Base-by-base conservation (phyloP, 805 yeast species). In the Lipomyces yamadae region DNA sequence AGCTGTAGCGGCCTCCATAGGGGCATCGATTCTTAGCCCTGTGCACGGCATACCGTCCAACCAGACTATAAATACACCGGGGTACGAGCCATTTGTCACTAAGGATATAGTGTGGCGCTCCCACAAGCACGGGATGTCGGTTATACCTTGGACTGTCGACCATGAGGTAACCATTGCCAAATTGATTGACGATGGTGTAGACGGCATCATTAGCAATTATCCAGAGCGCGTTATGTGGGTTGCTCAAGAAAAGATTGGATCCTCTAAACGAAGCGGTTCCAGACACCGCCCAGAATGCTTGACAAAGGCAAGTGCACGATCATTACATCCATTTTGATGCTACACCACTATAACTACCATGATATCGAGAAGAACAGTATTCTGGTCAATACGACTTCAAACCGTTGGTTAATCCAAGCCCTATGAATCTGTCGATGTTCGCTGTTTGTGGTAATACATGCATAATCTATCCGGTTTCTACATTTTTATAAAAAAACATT, bases 121-220 rank as follows among this genome's bases (percentile, higher is more conserved):
- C n/a, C 48, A 42, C 48, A 42, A 5, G 48, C 48, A 11, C 48
- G 48, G 48, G 24, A 42, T 42, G 48, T 42, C 48, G 8, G 48
- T 42, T 24, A 42, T 42, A 7, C 48, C 48, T n/a, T 42, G 48
- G 48, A 42, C 48, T 7, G 24, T 42, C 48, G 48, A 42, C 48
- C 18, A 42, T 24, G 48, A 42, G 15, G 48, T 42, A 18, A 42
- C 48, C 18, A 42, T 42, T 24, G 48, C 48, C 48, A 42, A 42
- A 24, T 7, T 42, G n/a, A 42, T 42, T n/a, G 48, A 42, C 10
- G 48, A 42, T 42, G 48, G 48, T 42, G 48, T 42, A 18, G 48
- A 42, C n/a, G 48, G 48, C 24, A 42, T 42, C 48, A 42, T 42
- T 42, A 42, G 48, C n/a, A 42, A 42, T 42, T 42, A 42, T 42